Base-by-base conservation (phyloP, 495 filamentous ascomycete species). In the Choiromyces venosus region DNA sequence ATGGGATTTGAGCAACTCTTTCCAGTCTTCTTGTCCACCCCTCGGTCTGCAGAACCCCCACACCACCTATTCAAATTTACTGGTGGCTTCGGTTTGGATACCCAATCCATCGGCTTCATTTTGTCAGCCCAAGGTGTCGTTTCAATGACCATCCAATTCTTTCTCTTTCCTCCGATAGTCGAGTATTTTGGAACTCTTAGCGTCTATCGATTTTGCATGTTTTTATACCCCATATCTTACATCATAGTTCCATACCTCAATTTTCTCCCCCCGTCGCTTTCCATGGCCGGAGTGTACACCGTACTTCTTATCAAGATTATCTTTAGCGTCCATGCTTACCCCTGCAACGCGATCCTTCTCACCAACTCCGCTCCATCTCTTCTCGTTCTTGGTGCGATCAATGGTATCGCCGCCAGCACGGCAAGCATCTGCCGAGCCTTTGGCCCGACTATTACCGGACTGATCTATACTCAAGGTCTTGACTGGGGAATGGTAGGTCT, bases 1-100 rank as follows among this genome's bases (percentile, higher is more conserved):
- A 97, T 99, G 81, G 93, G 92, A 0, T 96, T 96, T 77, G 95
- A 99, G 84, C 91, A 96, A 80, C 85, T 98, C 40, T 89, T 98
- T 76, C 96, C 95, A 0, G 91, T 97, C 5, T 91, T 98, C 74
- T 87, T 99, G 71, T 96, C 92, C 80, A 94, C 91, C 35, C 87
- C 88, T 29, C 81, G 84, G 12, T 85, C 88, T 9, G 84, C 87
- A 14, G 64, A 71, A 8, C 74, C 78, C 9, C 82, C 84, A 0
- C 77, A 79, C 10, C 82, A 83, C 40, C 86, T 96, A 33, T 92
- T 98, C 85, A 90, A 91, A 76, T 97, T 99, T 80, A 89, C 88
- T 8, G 93, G 93, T 69, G 95, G 95, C 14, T 92, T 97, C 71
- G 92, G 89, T 7, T 85, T 96, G 39, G 85, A 89, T 44, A 93